Base-by-base conservation (phyloP, 1,284 basidiomycete genomes). In the Tranzscheliella williamsii region DNA sequence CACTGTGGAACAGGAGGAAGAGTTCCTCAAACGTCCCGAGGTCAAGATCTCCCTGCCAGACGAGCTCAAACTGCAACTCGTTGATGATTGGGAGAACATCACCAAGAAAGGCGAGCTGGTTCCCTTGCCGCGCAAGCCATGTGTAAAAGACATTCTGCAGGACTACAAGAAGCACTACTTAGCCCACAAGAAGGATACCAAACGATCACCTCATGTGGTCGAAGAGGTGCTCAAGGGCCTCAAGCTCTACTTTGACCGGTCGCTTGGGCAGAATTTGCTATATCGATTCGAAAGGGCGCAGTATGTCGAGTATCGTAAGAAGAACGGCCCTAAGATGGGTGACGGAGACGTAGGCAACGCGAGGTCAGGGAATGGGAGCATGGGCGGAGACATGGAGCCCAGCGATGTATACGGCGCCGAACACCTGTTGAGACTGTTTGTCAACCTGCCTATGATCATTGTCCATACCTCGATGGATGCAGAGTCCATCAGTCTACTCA, bases 41-140 rank as follows among this genome's bases (percentile, higher is more conserved):
- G 87, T 98, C 82, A 91, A 90, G 78, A 83, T 98, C 37, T 84
- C 83, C 43, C 86, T 97, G 12, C 95, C 94, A 0, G 93, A 97
- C 68, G 78, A 84, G 13, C 83, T 98, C 60, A 97, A 97, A 78
- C 83, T 88, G 24, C 83, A 89, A 51, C 82, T 99, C 13, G 93
- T 98, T 1, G 93, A 98, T 71, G 95, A 98, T 72, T 98, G 94
- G 94, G 94, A 98, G 80, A 86, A 87, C 15, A 86, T 98, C 32
- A 98, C 94, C 42, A 97, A 96, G 81, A 90, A 93, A 74, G 87
- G 29, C 11, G 42, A 93, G 89, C 83, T 96, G 24, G 90, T 97
- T 1, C 83, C 87, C 0, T 81, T 98, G 5, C 92, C 94, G 5
- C 84, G 92, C 29, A 83, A 80, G 27, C 93, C 92, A 0, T 89